Conservation (phyloP, 768 basidiomycete genomes). For the Krasilnikovozyma curviuscula region DNA sequence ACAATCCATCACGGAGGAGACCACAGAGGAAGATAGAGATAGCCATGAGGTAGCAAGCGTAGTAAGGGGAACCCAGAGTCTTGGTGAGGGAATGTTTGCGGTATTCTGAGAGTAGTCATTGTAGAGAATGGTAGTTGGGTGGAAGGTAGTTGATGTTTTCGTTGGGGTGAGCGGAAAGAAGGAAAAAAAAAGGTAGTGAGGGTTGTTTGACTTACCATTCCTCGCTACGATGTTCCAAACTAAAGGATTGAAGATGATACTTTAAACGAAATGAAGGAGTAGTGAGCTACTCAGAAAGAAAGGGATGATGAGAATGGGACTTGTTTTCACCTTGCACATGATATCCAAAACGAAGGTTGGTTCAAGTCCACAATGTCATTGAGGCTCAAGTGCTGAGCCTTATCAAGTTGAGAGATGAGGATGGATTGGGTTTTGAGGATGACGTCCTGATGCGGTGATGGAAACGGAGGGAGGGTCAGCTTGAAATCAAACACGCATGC, state of each 20-base stretch:
- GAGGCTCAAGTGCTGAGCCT: not conserved
- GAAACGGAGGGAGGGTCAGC: no score
- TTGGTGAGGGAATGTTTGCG: conserved; percentile 73
- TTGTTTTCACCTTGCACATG: conserved; percentile 28
- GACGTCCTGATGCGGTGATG: no score
- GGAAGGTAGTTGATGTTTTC: not conserved
- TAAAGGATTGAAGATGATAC: conserved; percentile 75
- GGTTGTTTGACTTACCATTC: conserved; percentile 45
- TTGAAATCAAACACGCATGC: no score
- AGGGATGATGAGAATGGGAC: not conserved
- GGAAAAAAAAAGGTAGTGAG: not conserved
- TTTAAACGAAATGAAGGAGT: no score
- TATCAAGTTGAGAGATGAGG: no score
- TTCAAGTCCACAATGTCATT: conserved; percentile 36
- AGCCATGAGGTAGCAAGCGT: conserved; percentile 77
- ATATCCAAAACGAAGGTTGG: conserved; percentile 45
- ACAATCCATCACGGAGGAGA: conserved; percentile 69
- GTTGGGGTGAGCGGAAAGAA: not conserved
- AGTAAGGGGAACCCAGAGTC: conserved; percentile 47
- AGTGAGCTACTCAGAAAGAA: no score
- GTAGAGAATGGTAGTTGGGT: not conserved
- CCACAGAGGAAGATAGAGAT: conserved; percentile 67
- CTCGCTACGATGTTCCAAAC: conserved; percentile 92
- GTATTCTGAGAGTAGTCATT: conserved; percentile 35
- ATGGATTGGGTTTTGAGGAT: no score